Conservation (phyloP, 306 rosid genomes). For the Pyrus pyrifolia region DNA sequence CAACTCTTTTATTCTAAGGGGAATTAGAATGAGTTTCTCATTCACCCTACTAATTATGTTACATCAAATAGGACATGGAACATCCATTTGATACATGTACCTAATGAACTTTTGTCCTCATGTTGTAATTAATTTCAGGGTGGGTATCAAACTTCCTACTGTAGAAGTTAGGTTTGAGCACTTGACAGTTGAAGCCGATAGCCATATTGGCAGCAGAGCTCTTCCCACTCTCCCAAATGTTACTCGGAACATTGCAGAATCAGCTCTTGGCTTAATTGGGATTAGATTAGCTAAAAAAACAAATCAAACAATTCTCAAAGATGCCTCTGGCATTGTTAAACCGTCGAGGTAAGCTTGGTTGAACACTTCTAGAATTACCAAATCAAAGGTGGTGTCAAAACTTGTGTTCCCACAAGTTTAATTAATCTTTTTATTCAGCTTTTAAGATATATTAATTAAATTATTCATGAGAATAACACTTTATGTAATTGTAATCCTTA, state of each 20-base stretch:
- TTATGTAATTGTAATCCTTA: background rate
- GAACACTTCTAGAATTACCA: background rate
- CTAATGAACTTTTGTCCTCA: too few relatives aligned
- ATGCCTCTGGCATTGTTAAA: constrained; percentile 74
- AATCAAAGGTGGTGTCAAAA: background rate
- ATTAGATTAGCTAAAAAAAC: constrained; percentile 54
- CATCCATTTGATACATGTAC: too few relatives aligned
- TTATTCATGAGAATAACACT: background rate
- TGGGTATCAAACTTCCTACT: constrained; percentile 68
- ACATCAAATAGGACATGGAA: too few relatives aligned
- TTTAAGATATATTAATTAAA: too few relatives aligned
- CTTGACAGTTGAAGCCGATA: constrained; percentile 70
- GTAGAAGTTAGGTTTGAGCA: constrained; percentile 81
- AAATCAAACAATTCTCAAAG: constrained; percentile 77
- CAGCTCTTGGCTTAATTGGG: constrained; percentile 49
- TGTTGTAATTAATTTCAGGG: constrained; percentile 44
- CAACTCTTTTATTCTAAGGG: too few relatives aligned
- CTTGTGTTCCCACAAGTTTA: background rate
- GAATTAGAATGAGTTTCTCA: too few relatives aligned
- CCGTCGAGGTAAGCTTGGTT: constrained; percentile 50
- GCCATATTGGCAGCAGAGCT: constrained; percentile 70
- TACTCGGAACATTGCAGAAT: constrained; percentile 50
- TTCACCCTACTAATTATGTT: too few relatives aligned
- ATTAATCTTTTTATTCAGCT: background rate
- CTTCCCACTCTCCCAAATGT: constrained; percentile 70